Conservation (phyloP, 306 rosid species). For the Morella rubra region DNA sequence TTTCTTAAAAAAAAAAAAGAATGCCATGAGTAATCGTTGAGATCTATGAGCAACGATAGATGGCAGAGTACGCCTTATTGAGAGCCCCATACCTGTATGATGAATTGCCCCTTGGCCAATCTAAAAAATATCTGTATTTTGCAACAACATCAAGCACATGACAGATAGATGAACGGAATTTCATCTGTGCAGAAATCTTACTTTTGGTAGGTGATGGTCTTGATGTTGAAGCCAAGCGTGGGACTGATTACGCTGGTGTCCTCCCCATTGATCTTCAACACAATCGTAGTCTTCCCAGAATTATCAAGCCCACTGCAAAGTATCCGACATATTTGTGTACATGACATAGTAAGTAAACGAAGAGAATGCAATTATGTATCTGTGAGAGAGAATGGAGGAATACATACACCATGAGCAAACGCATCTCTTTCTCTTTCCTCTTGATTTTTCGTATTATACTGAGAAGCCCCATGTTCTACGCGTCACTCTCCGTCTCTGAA, state of each 20-base stretch:
- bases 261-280: constrained; percentile 86
- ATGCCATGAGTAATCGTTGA: background rate
- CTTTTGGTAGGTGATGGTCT: constrained; percentile 83
- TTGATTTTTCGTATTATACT: constrained; percentile 81
- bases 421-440: constrained; percentile 90
- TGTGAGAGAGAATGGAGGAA: background rate
- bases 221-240: constrained; percentile 94
- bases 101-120: background rate
- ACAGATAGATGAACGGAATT: background rate
- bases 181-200: constrained; percentile 15
- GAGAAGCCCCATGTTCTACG: constrained; percentile 70
- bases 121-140: background rate
- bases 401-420: constrained; percentile 87
- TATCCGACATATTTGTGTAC: constrained; percentile 7
- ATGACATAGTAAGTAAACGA: background rate
- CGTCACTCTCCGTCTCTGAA: background rate
- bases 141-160: background rate
- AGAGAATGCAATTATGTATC: background rate
- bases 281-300: constrained; percentile 93
- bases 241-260: constrained; percentile 95
- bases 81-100: background rate
- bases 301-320: constrained; percentile 79
- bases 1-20: background rate
- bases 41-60: background rate
- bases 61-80: background rate